These are phyloP conservation scores for Conringia planisiliqua DNA, from an alignment of 345 rosid species.

Conservation along the genomic window DNA sequence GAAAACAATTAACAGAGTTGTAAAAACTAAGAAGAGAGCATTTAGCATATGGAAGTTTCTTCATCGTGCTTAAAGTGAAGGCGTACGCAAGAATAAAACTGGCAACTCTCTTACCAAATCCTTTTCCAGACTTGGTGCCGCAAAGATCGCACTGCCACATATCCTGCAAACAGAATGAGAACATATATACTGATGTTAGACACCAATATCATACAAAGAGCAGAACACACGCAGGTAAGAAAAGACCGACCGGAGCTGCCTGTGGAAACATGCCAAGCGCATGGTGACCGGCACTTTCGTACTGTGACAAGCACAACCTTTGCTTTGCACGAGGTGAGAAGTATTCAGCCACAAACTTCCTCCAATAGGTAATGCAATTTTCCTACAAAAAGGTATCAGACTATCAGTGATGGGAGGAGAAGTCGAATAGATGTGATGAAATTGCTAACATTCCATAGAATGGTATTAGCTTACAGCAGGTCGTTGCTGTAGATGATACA, in stretches of 20 bases:
- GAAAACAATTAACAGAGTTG: no score
- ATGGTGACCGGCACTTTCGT: slow-evolving; percentile 80
- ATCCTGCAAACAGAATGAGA: slow-evolving; percentile 26
- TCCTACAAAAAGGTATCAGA: slow-evolving; percentile 46
- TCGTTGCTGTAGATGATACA: slow-evolving; percentile 85
- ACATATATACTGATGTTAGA: background rate
- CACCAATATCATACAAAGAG: background rate
- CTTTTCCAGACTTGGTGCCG: slow-evolving; percentile 38
- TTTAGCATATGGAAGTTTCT: background rate
- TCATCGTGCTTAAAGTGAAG: background rate
- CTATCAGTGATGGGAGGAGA: background rate
- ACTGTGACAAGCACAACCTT: slow-evolving; percentile 86
- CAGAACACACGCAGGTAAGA: background rate
- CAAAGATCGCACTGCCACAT: slow-evolving; percentile 39
- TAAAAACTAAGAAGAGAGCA: no score
- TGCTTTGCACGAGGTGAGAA: slow-evolving; percentile 95
- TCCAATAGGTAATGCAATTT: slow-evolving; percentile 91
- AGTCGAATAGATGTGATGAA: background rate
- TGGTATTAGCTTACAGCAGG: slow-evolving; percentile 56
- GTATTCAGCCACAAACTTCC: slow-evolving; percentile 90
- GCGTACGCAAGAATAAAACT: background rate
- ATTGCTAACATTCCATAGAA: background rate
- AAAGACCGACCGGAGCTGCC: slow-evolving; percentile 76
- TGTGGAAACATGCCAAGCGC: slow-evolving; percentile 94
- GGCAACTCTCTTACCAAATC: slow-evolving; percentile 32